Evolutionary conservation across 2,329 filamentous ascomycete species (phyloP).

Genomic region (Penicillium palitans): DNA sequence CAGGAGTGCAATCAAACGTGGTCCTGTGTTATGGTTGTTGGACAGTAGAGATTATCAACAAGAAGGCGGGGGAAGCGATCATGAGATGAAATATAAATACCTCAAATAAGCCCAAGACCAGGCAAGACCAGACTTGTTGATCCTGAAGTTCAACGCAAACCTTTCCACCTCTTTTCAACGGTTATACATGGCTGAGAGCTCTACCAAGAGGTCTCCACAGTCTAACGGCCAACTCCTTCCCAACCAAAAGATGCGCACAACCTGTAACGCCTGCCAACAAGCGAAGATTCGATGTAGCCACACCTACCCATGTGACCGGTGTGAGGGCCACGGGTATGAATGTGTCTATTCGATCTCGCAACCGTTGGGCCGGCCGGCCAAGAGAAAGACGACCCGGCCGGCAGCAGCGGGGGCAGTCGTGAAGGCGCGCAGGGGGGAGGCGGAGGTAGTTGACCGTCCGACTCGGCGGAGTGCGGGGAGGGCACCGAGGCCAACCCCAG

Average conservation of each 20-base stretch:
- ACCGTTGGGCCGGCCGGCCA: conserved; percentile 37
- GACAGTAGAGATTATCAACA: neutral
- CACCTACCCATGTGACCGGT: conserved; percentile 36
- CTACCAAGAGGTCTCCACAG: neutral
- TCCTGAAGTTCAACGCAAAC: too few species aligned
- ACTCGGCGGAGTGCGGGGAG: neutral
- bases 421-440: neutral
- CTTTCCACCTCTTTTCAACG: neutral
- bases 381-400: conserved; percentile 27
- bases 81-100: conserved; percentile 3
- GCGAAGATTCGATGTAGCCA: conserved; percentile 42
- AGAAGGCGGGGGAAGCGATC: neutral
- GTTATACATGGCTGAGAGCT: neutral
- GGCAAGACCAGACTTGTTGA: neutral
- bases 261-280: conserved; percentile 42
- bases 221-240: conserved; percentile 26
- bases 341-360: conserved; percentile 41
- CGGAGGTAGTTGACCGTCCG: neutral
- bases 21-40: neutral
- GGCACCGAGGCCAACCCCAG: neutral
- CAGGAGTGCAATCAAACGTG: conserved; percentile 1
- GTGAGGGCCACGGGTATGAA: conserved; percentile 36
- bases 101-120: neutral
- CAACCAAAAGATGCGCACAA: conserved; percentile 40
- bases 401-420: neutral